Evolutionary conservation across 23 red algal species (phyloP).

Genomic region (Gracilariopsis chorda): DNA sequence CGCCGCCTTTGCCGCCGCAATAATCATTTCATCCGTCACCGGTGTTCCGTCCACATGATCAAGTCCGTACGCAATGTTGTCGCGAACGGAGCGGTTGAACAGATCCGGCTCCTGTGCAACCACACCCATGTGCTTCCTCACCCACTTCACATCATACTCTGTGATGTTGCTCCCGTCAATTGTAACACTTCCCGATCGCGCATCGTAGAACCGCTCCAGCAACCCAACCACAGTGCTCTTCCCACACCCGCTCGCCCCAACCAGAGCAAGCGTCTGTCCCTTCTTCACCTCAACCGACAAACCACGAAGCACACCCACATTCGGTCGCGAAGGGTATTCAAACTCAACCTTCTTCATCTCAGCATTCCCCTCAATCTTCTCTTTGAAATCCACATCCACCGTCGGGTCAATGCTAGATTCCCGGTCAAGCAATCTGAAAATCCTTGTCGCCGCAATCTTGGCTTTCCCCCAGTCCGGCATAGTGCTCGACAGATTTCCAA

Average conservation of each 20-base stretch:
- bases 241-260: conserved; percentile 89
- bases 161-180: conserved; percentile 66
- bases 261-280: conserved; percentile 93
- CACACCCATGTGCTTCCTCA: conserved; percentile 72
- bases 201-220: conserved; percentile 94
- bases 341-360: conserved; percentile 68
- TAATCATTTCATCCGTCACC: conserved; percentile 67
- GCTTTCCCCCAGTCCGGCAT: conserved; percentile 79
- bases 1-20: conserved; percentile 54
- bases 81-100: conserved; percentile 75
- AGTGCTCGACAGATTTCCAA: conserved; percentile 78
- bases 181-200: conserved; percentile 38
- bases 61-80: conserved; percentile 93
- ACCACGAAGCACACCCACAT: conserved; percentile 82
- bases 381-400: conserved; percentile 1
- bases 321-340: conserved; percentile 81
- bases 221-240: conserved; percentile 86
- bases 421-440: conserved; percentile 87
- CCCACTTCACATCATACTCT: conserved; percentile 56
- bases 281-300: conserved; percentile 59
- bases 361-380: conserved; percentile 53
- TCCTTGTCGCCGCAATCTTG: conserved; percentile 76
- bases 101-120: conserved; percentile 93
- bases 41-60: conserved; percentile 56
- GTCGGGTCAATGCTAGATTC: conserved; percentile 76